Evolutionary conservation across 2,329 filamentous ascomycete species (phyloP), one percentile per base, ranked within the genome.

Genomic region (Elsinoe batatas): DNA sequence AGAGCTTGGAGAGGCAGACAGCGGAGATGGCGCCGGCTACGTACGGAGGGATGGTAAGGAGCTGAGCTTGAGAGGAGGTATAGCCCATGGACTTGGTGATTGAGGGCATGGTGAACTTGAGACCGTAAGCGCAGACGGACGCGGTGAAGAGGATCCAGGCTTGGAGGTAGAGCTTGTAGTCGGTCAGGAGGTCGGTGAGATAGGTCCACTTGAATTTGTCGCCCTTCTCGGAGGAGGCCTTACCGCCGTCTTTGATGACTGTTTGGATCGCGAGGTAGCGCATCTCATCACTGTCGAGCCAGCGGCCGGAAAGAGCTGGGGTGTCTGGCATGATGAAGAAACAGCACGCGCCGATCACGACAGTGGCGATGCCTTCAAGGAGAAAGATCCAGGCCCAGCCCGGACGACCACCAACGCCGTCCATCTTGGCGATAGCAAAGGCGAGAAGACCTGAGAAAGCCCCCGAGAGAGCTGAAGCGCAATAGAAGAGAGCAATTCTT

Each of bases 271-370:
- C 44, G 2, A 64, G 38, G 54, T 60, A 61, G 7, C 57, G 53
- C 11, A 55, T 58, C 57, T 64, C 62, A 12, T 62, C 59, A 12
- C 58, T 51, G 3, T 58, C 61, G 49, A 68, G 65, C 66, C 65
- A 68, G 18, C 49, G 58, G 1, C 61, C 40, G 5, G 66, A 63
- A 1, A 63, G 61, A 1, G 56, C 58, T 2, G 65, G 65, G 11
- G 63, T 66, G 1, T 69, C 65, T 4, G 79, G 79, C 78, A 84
- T 81, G n/a, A 81, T 68, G 5, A 76, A 71, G 61, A 75, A 80
- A 0, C 78, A 75, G 3, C 75, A 64, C 0, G 80, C 40, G 1
- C 80, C 79, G 17, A 83, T 70, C 2, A 68, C n/a, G 1, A 80
- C 63, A 0, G 79, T 81, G 26, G 80, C 71, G 1, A 76, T 59